Percentiles rank a stretch among this genome's conserved stretches.
Evolutionary conservation across 2,329 filamentous ascomycete genomes (phyloP).

Genomic region (Trichoderma citrinoviride): DNA sequence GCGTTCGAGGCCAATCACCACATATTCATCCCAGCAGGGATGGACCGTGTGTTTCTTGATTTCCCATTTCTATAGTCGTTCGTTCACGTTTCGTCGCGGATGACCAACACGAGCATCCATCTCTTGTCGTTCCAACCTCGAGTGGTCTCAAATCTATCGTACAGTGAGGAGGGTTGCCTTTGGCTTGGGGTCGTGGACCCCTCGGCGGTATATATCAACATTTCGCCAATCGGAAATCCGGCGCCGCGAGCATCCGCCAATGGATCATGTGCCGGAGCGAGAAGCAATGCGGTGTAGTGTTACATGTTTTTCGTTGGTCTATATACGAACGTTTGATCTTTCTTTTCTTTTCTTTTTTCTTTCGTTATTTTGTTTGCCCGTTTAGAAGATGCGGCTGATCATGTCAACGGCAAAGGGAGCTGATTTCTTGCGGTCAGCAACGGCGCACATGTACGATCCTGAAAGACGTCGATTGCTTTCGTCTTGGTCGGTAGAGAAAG

Average conservation of each 20-base stretch:
- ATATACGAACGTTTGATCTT: background rate
- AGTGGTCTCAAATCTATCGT: constrained; percentile 20
- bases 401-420: constrained; percentile 59
- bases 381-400: constrained; percentile 44
- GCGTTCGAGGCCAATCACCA: background rate
- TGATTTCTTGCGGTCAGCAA: constrained; percentile 29
- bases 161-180: constrained; percentile 8
- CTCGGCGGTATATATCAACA: background rate
- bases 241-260: background rate
- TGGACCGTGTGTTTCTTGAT: background rate
- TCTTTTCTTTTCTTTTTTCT: too few relatives aligned
- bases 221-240: background rate
- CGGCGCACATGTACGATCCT: background rate
- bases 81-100: background rate
- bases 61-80: constrained; percentile 2
- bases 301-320: background rate
- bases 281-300: background rate
- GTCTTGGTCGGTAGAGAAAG: background rate
- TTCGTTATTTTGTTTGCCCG: background rate
- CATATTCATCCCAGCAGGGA: background rate
- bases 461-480: background rate
- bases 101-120: background rate
- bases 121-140: background rate
- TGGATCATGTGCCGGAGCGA: background rate
- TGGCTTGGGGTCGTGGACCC: background rate